Percentiles rank a stretch among this genome's conserved stretches.
These are phyloP conservation scores for Akanthomyces lecanii DNA, from an alignment of 2,329 filamentous ascomycete genomes.

Conservation along the genomic window DNA sequence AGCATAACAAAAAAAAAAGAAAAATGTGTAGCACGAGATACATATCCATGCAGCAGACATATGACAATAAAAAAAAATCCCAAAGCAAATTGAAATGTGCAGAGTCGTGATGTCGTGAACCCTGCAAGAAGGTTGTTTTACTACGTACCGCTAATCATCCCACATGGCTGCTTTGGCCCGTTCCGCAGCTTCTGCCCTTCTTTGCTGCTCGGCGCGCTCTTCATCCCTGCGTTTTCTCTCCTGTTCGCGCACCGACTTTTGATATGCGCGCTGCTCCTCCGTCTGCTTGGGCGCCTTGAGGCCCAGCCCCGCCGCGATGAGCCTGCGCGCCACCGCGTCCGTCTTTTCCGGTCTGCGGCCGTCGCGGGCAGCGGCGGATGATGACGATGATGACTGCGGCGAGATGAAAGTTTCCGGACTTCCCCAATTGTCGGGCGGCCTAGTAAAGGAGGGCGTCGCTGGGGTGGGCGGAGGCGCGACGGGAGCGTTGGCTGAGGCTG, in stretches of 20 bases:
- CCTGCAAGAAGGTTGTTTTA: neutral
- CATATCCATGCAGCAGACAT: neutral
- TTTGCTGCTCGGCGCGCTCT: conserved; percentile 62
- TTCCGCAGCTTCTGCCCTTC: conserved; percentile 61
- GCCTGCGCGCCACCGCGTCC: conserved; percentile 79
- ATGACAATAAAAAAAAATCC: neutral
- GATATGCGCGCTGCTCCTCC: conserved; percentile 84
- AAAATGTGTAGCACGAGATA: neutral
- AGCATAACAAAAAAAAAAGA: neutral
- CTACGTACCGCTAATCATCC: conserved; percentile 56
- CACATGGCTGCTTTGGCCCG: conserved; percentile 80
- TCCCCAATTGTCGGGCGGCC: conserved; percentile 22
- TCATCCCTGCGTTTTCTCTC: conserved; percentile 73
- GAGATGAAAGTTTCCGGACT: conserved; percentile 19
- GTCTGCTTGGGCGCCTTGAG: conserved; percentile 76
- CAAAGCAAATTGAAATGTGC: neutral
- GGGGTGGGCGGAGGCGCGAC: conserved; percentile 64
- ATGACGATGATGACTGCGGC: neutral
- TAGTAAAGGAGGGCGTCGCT: conserved; percentile 45
- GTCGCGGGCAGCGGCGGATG: neutral
- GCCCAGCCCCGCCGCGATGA: conserved; percentile 87
- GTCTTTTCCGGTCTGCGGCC: conserved; percentile 75
- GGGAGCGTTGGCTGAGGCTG: conserved; percentile 27
- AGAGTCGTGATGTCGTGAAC: neutral
- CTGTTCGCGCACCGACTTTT: conserved; percentile 75